These are phyloP conservation scores for Phoenix roebelenii DNA, from an alignment of 176 grass and related monocot genomes.

Conservation along the genomic window DNA sequence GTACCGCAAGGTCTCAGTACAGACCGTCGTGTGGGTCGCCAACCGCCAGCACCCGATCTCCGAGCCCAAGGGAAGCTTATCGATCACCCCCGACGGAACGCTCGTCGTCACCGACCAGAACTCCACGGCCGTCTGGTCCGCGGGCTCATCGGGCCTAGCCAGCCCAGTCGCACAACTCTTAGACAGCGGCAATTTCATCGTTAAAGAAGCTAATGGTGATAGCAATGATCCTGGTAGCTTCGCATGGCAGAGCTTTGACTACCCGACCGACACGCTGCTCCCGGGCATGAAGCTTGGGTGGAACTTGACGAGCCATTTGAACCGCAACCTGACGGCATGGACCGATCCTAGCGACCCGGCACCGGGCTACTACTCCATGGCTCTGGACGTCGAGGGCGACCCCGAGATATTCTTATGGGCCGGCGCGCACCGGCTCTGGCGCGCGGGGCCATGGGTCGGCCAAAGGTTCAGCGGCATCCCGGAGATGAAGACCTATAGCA, in stretches of 20 bases:
- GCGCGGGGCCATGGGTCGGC: slow-evolving; percentile 47
- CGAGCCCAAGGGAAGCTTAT: slow-evolving; percentile 29
- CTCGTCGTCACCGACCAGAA: slow-evolving; percentile 24
- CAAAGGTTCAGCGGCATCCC: slow-evolving; percentile 55
- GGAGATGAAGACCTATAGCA: slow-evolving; percentile 27
- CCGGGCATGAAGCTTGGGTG: slow-evolving; percentile 56
- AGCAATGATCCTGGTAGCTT: not conserved
- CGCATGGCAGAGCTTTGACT: slow-evolving; percentile 63
- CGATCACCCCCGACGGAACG: slow-evolving; percentile 28
- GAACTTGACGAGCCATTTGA: slow-evolving; percentile 23
- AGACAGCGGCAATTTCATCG: slow-evolving; percentile 40
- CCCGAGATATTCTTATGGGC: slow-evolving; percentile 47
- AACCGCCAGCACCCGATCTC: slow-evolving; percentile 42
- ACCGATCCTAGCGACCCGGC: slow-evolving; percentile 41
- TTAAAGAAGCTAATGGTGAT: not conserved
- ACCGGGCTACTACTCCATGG: slow-evolving; percentile 27
- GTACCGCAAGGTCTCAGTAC: slow-evolving; percentile 44
- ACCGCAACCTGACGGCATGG: slow-evolving; percentile 49
- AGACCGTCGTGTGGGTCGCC: slow-evolving; percentile 52
- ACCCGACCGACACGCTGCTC: slow-evolving; percentile 58
- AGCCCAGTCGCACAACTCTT: slow-evolving; percentile 26
- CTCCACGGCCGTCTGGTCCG: slow-evolving; percentile 30
- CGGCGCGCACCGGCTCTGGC: slow-evolving; percentile 20
- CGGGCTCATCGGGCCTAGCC: slow-evolving; percentile 5
- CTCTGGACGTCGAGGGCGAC: slow-evolving; percentile 35